Evolutionary conservation across 108 stramenopile species (phyloP).

Genomic region (Pseudonitzschia pungens): DNA sequence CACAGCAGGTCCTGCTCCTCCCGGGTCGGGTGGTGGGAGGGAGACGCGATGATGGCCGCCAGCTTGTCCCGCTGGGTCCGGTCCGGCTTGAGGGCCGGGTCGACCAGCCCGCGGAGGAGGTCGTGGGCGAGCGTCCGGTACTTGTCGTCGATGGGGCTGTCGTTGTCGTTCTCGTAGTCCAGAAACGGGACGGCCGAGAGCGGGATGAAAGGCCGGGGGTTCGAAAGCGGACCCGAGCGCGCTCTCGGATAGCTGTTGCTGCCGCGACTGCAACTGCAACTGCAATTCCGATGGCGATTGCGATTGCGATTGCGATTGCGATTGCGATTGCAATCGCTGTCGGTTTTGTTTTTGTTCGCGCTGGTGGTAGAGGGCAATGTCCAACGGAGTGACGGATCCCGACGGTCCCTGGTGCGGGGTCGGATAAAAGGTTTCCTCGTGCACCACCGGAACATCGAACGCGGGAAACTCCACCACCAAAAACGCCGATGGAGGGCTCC

Average conservation of each 20-base stretch:
- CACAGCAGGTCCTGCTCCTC: conserved; percentile 96
- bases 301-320: too few species aligned
- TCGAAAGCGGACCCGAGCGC: too few species aligned
- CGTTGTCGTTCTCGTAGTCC: conserved; percentile 72
- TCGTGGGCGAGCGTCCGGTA: conserved; percentile 93
- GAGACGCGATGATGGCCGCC: conserved; percentile 81
- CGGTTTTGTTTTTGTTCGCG: conserved; percentile 26
- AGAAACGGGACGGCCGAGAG: conserved; percentile 57
- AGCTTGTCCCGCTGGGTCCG: conserved; percentile 73
- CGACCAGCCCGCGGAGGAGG: conserved; percentile 89
- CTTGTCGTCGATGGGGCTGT: conserved; percentile 92
- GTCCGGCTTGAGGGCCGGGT: conserved; percentile 95
- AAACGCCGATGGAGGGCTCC: conserved; percentile 23
- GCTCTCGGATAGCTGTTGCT: too few species aligned
- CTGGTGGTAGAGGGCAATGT: conserved; percentile 60
- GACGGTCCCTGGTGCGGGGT: conserved; percentile 57
- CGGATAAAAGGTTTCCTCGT: conserved; percentile 83
- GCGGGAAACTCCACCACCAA: conserved; percentile 75
- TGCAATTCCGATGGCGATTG: too few species aligned
- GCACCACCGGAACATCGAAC: conserved; percentile 73
- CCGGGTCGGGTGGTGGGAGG: conserved; percentile 78
- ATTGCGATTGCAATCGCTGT: conserved; percentile 13
- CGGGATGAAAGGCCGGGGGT: conserved; percentile 29
- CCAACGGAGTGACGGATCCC: conserved; percentile 70
- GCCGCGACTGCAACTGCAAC: too few species aligned